These are phyloP conservation scores for Chimonanthus salicifolius DNA, from an alignment of 164 flowering plant species.

Conservation along the genomic window DNA sequence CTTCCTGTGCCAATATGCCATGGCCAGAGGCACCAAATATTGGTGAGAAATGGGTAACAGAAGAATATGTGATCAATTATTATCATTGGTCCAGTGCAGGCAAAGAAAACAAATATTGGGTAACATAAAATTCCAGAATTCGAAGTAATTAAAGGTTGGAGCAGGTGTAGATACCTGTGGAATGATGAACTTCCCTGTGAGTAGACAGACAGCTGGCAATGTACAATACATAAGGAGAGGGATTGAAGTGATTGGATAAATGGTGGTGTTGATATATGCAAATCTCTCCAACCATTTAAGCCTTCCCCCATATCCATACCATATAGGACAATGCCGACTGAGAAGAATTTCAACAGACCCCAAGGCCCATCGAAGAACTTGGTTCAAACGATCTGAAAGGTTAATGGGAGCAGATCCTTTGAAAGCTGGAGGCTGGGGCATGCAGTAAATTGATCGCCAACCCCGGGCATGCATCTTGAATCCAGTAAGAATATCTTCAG, in stretches of 20 bases:
- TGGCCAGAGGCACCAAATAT: neutral
- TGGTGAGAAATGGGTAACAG: neutral
- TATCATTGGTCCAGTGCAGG: too few relatives aligned
- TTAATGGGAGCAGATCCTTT: slow-evolving; percentile 52
- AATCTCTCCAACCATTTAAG: slow-evolving; percentile 41
- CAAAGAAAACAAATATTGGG: too few relatives aligned
- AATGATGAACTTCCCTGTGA: slow-evolving; percentile 46
- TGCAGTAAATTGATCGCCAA: slow-evolving; percentile 51
- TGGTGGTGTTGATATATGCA: slow-evolving; percentile 44
- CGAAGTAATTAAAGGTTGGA: too few relatives aligned
- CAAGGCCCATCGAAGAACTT: slow-evolving; percentile 54
- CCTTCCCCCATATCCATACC: slow-evolving; percentile 52
- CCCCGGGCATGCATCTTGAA: slow-evolving; percentile 57
- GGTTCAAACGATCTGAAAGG: slow-evolving; percentile 51
- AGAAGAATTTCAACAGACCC: slow-evolving; percentile 49
- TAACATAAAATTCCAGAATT: too few relatives aligned
- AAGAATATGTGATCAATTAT: neutral
- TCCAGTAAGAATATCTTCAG: slow-evolving; percentile 53
- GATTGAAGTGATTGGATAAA: slow-evolving; percentile 40
- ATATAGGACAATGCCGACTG: slow-evolving; percentile 47
- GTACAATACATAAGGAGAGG: slow-evolving; percentile 45
- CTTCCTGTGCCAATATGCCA: too few relatives aligned
- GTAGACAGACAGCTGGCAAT: slow-evolving; percentile 44
- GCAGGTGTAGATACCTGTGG: slow-evolving; percentile 29
- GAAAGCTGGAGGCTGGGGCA: slow-evolving; percentile 40